Evolutionary conservation across 1,284 basidiomycete genomes (phyloP), one percentile per base, ranked within the genome.

Genomic region (Fistulinella cinereoalba): DNA sequence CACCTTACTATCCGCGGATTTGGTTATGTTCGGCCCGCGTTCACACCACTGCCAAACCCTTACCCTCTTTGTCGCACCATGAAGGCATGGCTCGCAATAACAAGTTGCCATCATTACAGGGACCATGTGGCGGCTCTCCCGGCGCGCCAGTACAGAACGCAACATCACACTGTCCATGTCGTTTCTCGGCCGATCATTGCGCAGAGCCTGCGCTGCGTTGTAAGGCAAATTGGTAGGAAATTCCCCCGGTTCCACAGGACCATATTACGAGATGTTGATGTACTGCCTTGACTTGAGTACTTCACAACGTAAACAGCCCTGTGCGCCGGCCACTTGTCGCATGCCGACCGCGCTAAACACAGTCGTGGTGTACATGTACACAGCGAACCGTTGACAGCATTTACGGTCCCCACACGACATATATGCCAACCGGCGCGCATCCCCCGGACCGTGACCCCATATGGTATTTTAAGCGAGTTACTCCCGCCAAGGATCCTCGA

Each of bases 1-100:
- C 43, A 44, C 34, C 34, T 25, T 15, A 18, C 29, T 12, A 31
- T 49, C 56, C 61, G 60, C 53, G 60, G 62, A 50, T 39, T 45
- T 62, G 44, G 34, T 40, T 16, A 21, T 37, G 22, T 22, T 42
- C 21, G 18, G 37, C 11, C 44, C 23, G 34, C 24, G 33, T 63
- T 59, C 61, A 43, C 58, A 60, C 56, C 46, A 40, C 34, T 47
- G 40, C 42, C 43, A 47, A 34, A 43, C 29, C 15, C 33, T 23
- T 40, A 34, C 36, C 37, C 39, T 25, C n/a, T 48, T 34, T 41
- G 37, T 52, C 41, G 32, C 37, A 18, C 46, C 18, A 32, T 51
- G 40, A 34, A 23, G 32, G 27, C 28, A 32, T 10, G 22, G 23
- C 24, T n/a, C 27, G 16, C 27, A 34, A 55, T 51, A 29, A 41